Evolutionary conservation across 306 rosid genomes (phyloP).

Genomic region (Cucurbita maxima): DNA sequence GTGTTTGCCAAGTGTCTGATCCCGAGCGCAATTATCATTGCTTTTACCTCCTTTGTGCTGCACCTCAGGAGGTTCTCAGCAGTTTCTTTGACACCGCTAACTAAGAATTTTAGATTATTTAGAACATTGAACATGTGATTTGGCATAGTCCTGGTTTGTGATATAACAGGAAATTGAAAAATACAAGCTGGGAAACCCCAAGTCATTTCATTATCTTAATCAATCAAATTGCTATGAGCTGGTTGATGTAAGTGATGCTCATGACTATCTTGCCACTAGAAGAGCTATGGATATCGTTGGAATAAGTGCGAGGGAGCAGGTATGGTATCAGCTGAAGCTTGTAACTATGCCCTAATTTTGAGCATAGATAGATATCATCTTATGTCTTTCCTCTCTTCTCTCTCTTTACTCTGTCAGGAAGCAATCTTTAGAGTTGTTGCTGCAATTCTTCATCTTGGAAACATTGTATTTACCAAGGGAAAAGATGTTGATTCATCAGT

Average conservation of each 20-base stretch:
- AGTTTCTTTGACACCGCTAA: slow-evolving; percentile 4
- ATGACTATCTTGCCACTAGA: slow-evolving; percentile 92
- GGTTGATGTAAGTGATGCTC: slow-evolving; percentile 73
- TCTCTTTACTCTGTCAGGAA: slow-evolving; percentile 42
- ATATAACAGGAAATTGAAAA: slow-evolving; percentile 79
- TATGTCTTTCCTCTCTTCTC: slow-evolving; percentile 8
- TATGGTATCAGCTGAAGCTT: slow-evolving; percentile 20
- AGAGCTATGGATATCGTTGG: slow-evolving; percentile 99
- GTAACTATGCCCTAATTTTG: slow-evolving; percentile 6
- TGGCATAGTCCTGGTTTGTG: background rate
- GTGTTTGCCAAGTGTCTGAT: slow-evolving; percentile 95
- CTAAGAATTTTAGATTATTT: slow-evolving; percentile 3
- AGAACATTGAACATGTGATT: background rate
- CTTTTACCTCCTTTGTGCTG: slow-evolving; percentile 96
- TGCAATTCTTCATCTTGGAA: slow-evolving; percentile 85
- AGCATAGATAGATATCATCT: slow-evolving; percentile 16
- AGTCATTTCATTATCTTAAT: slow-evolving; percentile 89
- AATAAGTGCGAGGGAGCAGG: slow-evolving; percentile 89
- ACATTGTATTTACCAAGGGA: slow-evolving; percentile 68
- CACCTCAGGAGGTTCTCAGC: slow-evolving; percentile 80
- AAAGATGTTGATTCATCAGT: slow-evolving; percentile 76
- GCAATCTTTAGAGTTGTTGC: slow-evolving; percentile 97
- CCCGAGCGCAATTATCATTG: slow-evolving; percentile 99
- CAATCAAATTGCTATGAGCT: slow-evolving; percentile 84
- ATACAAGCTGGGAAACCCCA: slow-evolving; percentile 81